These are phyloP conservation scores for Rubia tinctorum DNA, from an alignment of 305 asterid species.

Conservation along the genomic window DNA sequence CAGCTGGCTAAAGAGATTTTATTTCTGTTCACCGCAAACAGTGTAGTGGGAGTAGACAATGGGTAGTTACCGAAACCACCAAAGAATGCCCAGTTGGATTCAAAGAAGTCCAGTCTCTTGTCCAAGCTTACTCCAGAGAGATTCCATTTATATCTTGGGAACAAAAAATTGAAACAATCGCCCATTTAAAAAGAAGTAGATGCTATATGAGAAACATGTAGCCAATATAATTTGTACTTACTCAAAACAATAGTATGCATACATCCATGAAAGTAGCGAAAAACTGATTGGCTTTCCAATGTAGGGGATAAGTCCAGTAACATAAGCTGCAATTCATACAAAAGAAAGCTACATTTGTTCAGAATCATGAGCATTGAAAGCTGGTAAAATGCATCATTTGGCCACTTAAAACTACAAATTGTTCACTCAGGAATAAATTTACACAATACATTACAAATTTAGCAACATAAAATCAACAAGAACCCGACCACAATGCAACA, in stretches of 20 bases:
- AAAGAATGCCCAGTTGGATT: conserved; percentile 95
- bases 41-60: neutral
- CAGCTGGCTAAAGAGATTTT: neutral
- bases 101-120: conserved; percentile 92
- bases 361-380: neutral
- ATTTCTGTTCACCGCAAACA: neutral
- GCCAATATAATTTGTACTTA: conserved; percentile 37
- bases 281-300: conserved; percentile 70
- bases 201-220: conserved; percentile 8
- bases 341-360: conserved; percentile 11
- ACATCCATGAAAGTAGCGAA: conserved; percentile 90
- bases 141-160: conserved; percentile 88
- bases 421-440: no score
- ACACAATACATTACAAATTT: neutral
- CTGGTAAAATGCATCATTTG: neutral
- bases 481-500: neutral
- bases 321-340: conserved; percentile 45
- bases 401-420: neutral
- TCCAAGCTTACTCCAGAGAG: conserved; percentile 86
- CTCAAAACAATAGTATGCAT: conserved; percentile 97
- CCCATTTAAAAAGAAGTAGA: conserved; percentile 3
- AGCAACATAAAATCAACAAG: neutral
- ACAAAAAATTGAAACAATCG: conserved; percentile 16
- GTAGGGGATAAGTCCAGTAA: conserved; percentile 68
- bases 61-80: conserved; percentile 77